These are phyloP conservation scores for Lodderomyces metapsilosis DNA, from an alignment of 1,139 yeast species.

Conservation along the genomic window DNA sequence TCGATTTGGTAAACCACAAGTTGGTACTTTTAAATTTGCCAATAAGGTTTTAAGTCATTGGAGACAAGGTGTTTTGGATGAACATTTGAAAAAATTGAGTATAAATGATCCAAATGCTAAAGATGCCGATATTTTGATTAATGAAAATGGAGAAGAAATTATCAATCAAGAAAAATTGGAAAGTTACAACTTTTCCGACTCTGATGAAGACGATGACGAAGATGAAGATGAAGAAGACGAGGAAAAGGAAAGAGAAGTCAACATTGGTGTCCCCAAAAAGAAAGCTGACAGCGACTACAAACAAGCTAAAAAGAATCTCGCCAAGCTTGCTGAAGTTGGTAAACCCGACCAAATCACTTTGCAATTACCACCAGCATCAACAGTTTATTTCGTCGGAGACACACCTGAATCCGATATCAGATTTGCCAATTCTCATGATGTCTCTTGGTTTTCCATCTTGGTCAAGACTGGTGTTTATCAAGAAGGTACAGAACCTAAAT, in stretches of 20 bases:
- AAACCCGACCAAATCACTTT: slow-evolving; percentile 42
- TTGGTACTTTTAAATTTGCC: slow-evolving; percentile 79
- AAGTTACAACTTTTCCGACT: slow-evolving; percentile 28
- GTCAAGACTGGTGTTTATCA: slow-evolving; percentile 88
- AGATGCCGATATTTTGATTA: slow-evolving; percentile 47
- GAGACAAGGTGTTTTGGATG: slow-evolving; percentile 77
- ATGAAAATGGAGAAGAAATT: slow-evolving; percentile 49
- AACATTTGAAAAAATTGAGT: slow-evolving; percentile 59
- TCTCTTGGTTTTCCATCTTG: slow-evolving; percentile 78
- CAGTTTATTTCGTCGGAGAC: slow-evolving; percentile 87
- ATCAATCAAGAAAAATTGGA: slow-evolving; percentile 47
- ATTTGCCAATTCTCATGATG: slow-evolving; percentile 83
- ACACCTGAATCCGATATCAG: slow-evolving; percentile 90
- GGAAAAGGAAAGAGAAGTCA: slow-evolving; percentile 2
- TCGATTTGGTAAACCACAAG: slow-evolving; percentile 82
- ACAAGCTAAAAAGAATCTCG: slow-evolving; percentile 18
- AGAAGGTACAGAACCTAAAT: slow-evolving; percentile 75
- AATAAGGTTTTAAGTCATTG: slow-evolving; percentile 70
- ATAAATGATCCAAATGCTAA: slow-evolving; percentile 45
- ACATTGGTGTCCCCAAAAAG: slow-evolving; percentile 5
- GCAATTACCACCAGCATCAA: slow-evolving; percentile 77
- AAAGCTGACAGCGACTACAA: slow-evolving; percentile 14
- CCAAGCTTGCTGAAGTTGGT: slow-evolving; percentile 30
- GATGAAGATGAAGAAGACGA: slow-evolving; percentile 17
- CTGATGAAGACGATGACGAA: slow-evolving; percentile 35